Conservation (phyloP, 257 asterid genomes). For the Euphrasia confusa region DNA sequence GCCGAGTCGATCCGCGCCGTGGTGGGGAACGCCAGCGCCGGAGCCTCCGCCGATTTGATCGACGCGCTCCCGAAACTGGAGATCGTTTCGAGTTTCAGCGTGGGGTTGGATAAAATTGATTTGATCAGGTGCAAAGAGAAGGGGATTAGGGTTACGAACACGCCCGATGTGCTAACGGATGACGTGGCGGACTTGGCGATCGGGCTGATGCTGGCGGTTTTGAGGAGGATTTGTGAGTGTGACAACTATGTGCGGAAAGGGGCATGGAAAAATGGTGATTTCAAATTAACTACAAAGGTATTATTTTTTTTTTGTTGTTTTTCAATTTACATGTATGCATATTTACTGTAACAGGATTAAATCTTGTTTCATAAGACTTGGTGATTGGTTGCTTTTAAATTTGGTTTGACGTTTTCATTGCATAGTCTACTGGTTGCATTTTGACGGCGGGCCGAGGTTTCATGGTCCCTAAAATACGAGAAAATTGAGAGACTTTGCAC, state of each 20-base stretch:
- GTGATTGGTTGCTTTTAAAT: neutral
- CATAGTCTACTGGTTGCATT: slow-evolving; percentile 1
- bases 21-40: slow-evolving; percentile 49
- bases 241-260: slow-evolving; percentile 68
- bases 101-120: slow-evolving; percentile 82
- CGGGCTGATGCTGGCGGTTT: slow-evolving; percentile 60
- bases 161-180: slow-evolving; percentile 86
- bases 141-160: slow-evolving; percentile 81
- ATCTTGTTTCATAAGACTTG: neutral
- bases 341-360: neutral
- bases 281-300: slow-evolving; percentile 69
- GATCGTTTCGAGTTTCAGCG: slow-evolving; percentile 66
- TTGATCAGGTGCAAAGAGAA: slow-evolving; percentile 59
- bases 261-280: slow-evolving; percentile 55
- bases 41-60: slow-evolving; percentile 52
- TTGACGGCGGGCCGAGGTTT: neutral
- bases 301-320: neutral
- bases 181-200: slow-evolving; percentile 93
- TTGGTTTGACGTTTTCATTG: neutral
- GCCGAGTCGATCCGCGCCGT: slow-evolving; percentile 64
- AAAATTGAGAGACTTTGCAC: neutral
- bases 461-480: neutral
- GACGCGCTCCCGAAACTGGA: slow-evolving; percentile 67
- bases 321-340: neutral
- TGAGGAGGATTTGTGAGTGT: slow-evolving; percentile 60